Base-by-base conservation (phyloP, 768 basidiomycete genomes). In the Lactarius sanguifluus region DNA sequence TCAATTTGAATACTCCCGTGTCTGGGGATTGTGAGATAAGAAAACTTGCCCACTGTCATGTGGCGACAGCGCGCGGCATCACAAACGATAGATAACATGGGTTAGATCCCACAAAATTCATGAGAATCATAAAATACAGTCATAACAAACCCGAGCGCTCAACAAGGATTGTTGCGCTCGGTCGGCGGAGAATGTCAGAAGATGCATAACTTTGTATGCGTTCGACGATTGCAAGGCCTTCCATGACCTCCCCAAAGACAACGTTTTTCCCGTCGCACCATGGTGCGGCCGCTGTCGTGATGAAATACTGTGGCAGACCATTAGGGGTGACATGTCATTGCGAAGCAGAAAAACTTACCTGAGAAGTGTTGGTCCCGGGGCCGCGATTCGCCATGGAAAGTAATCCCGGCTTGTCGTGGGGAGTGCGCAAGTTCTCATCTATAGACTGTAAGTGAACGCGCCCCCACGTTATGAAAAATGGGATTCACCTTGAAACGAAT, bases 371-470 rank as follows among this genome's bases (percentile, higher is more conserved):
- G 45, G 90, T 91, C 77, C 90, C 84, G 1, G 80, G 80, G 59
- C 94, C 93, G 41, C 93, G 91, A 71, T 92, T 97, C 45, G 96
- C 96, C 91, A 92, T 92, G 50, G 89, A 90, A 69, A 93, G 82
- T 25, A 91, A 77, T 72, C 84, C 87, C 10, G 86, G 84, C 72
- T 82, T 84, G 71, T 77, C 76, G 75, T 92, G 91, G 67, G 79
- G 81, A 64, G 84, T 74, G 64, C 79, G 74, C 76, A 92, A 92
- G 79, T 86, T 91, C 78, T 92, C 89, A 67, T 90, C 89, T 84
- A 67, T 25, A 13, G 6, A 50, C 47, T 30, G 58, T 61, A 10
- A 61, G 62, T 20, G 32, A 7, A 52, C 45, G 30, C 4, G 8
- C 43, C 43, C 43, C 18, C 8, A 34, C 10, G 50, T 3, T 13